These are phyloP conservation scores for Trifolium repens DNA, from an alignment of 306 rosid genomes.

Conservation along the genomic window DNA sequence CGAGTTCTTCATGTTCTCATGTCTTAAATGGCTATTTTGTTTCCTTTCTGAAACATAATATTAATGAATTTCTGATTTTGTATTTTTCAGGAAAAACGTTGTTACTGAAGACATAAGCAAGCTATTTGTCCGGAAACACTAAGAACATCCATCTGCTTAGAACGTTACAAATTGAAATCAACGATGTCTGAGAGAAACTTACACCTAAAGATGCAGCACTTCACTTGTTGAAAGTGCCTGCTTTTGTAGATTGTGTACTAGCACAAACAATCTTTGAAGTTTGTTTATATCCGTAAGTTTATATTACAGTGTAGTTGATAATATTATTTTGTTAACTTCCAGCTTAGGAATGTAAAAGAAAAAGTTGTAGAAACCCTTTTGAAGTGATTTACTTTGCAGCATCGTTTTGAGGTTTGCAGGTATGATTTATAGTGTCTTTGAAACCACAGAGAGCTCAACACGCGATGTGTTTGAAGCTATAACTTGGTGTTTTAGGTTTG, in stretches of 20 bases:
- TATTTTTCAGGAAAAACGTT: constrained; percentile 77
- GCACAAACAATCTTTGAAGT: constrained; percentile 27
- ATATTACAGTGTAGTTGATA: constrained; percentile 18
- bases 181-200: constrained; percentile 36
- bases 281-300: constrained; percentile 39
- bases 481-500: not conserved
- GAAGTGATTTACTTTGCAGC: not conserved
- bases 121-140: constrained; percentile 78
- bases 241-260: constrained; percentile 44
- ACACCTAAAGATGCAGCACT: constrained; percentile 30
- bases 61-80: constrained; percentile 37
- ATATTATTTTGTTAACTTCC: constrained; percentile 14
- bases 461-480: not conserved
- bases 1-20: constrained; percentile 11
- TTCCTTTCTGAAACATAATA: constrained; percentile 5
- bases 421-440: constrained; percentile 5
- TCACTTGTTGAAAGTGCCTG: constrained; percentile 31
- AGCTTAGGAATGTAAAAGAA: constrained; percentile 33
- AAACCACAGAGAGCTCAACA: not conserved
- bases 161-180: constrained; percentile 26
- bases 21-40: constrained; percentile 7
- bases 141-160: constrained; percentile 49
- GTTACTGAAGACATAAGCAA: constrained; percentile 92
- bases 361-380: constrained; percentile 19
- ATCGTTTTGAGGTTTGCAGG: not conserved